A percentile compares a stretch with the other conserved stretches of the same genome.
Conservation (phyloP, 2,329 filamentous ascomycete genomes). For the Clarireedia hainanense region DNA sequence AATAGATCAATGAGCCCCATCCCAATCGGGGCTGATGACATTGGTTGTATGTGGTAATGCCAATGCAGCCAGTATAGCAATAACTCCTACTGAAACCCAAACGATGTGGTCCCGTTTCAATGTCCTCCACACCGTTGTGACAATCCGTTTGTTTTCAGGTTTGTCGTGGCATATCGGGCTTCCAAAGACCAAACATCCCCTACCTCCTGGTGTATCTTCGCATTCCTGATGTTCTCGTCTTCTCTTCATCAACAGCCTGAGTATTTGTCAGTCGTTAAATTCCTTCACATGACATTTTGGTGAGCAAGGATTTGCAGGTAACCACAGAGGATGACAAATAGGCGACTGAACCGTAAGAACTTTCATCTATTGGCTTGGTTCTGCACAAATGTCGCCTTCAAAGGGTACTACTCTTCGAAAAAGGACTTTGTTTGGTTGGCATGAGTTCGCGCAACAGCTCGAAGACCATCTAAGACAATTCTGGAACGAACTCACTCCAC, state of each 20-base stretch:
- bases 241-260: constrained; percentile 49
- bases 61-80: not conserved
- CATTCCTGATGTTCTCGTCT: constrained; percentile 54
- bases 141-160: not conserved
- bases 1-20: too few species aligned
- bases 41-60: too few species aligned
- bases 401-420: too few species aligned
- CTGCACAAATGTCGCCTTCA: too few species aligned
- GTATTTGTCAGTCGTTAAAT: not conserved
- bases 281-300: not conserved
- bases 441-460: too few species aligned
- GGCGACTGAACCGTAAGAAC: not conserved
- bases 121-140: not conserved
- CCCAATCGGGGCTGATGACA: too few species aligned
- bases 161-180: constrained; percentile 5
- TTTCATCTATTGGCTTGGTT: too few species aligned
- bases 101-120: not conserved
- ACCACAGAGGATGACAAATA: not conserved
- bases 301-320: not conserved
- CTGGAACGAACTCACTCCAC: constrained; percentile 39
- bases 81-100: not conserved
- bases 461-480: not conserved
- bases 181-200: constrained; percentile 26
- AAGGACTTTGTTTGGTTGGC: too few species aligned
- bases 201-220: constrained; percentile 31